Evolutionary conservation across 306 rosid genomes (phyloP).

Genomic region (Quercus suber): DNA sequence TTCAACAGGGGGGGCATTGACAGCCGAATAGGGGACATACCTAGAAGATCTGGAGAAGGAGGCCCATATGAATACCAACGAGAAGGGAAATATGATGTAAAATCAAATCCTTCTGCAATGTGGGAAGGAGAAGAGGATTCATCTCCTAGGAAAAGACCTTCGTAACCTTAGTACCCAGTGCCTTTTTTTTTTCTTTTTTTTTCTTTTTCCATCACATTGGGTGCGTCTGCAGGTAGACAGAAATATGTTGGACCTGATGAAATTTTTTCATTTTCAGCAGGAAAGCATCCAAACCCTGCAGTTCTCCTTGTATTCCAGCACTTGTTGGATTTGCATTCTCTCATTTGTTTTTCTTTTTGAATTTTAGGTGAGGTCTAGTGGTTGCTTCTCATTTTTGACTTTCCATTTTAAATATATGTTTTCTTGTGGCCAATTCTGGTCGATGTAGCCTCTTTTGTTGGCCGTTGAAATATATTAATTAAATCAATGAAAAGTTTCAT

Average conservation of each 20-base stretch:
- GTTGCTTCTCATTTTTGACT: conserved; percentile 4
- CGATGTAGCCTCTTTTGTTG: neutral
- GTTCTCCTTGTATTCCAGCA: neutral
- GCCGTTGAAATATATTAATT: neutral
- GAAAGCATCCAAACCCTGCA: neutral
- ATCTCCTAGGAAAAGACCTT: conserved; percentile 1
- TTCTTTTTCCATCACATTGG: neutral
- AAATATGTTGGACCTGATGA: neutral
- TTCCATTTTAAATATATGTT: conserved; percentile 1
- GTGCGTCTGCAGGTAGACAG: neutral
- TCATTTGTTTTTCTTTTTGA: neutral
- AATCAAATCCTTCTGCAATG: neutral
- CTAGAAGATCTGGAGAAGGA: neutral
- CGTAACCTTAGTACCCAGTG: neutral
- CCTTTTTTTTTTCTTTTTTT: neutral
- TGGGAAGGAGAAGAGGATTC: neutral
- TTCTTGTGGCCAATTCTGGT: neutral
- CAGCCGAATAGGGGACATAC: neutral
- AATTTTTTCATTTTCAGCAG: neutral
- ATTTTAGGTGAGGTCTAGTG: neutral
- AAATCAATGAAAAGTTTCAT: neutral
- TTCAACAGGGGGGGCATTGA: conserved; percentile 4
- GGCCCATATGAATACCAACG: neutral
- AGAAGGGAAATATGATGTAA: neutral
- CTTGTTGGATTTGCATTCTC: conserved; percentile 1